A percentile compares a stretch with the other conserved stretches of the same genome.
Evolutionary conservation across 495 filamentous ascomycete species (phyloP).

Genomic region (Trichocladium uniseriatum): DNA sequence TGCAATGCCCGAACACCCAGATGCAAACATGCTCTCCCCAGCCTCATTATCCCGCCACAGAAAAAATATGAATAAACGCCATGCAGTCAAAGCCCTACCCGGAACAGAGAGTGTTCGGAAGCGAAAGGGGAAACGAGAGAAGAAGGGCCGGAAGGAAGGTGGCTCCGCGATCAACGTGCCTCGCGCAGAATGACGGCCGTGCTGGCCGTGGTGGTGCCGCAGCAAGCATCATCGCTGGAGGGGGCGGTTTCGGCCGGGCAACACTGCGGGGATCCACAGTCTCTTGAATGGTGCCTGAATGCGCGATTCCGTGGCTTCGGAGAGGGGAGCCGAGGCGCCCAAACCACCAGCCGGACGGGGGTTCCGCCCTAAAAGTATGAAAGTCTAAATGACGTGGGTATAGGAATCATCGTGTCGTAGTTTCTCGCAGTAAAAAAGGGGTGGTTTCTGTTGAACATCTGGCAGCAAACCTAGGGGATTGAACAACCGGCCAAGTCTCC

Average conservation of each 20-base stretch:
- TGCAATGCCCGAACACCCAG: no score
- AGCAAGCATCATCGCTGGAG: no score
- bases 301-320: not conserved
- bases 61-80: not conserved
- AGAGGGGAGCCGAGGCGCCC: no score
- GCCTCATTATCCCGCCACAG: not conserved
- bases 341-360: no score
- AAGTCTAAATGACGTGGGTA: slow-evolving; percentile 8
- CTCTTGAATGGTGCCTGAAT: not conserved
- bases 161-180: not conserved
- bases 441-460: not conserved
- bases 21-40: not conserved
- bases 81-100: not conserved
- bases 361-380: no score
- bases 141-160: not conserved
- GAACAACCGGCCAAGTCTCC: no score
- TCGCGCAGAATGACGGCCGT: not conserved
- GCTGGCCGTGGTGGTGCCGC: no score
- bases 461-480: no score
- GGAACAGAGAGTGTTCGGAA: not conserved
- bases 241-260: no score
- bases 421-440: no score
- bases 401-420: slow-evolving; percentile 8
- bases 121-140: not conserved
- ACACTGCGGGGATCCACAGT: not conserved